Evolutionary conservation across 495 filamentous ascomycete species (phyloP).

Genomic region (Penicillium malachiteum): DNA sequence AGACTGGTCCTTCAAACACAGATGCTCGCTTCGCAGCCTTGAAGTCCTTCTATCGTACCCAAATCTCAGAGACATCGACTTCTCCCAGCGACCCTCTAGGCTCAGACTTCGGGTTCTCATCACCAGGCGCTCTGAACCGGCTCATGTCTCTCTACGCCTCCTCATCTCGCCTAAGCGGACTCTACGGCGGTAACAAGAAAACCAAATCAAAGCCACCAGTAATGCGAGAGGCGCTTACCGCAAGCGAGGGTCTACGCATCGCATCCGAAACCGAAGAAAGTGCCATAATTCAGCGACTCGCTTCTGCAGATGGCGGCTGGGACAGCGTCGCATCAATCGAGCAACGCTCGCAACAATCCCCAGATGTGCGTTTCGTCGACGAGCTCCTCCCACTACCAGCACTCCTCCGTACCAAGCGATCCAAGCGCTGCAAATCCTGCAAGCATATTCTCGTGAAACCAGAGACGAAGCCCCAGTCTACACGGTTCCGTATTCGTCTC

Average conservation of each 20-base stretch:
- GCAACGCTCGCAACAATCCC: slow-evolving; percentile 53
- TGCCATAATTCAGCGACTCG: slow-evolving; percentile 41
- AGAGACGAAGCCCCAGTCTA: slow-evolving; percentile 83
- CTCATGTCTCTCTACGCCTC: slow-evolving; percentile 91
- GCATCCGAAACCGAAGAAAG: slow-evolving; percentile 51
- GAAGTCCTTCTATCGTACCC: slow-evolving; percentile 69
- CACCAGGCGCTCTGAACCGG: slow-evolving; percentile 75
- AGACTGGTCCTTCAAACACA: slow-evolving; percentile 27
- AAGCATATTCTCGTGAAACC: slow-evolving; percentile 94
- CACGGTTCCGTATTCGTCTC: slow-evolving; percentile 83
- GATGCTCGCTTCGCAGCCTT: slow-evolving; percentile 51
- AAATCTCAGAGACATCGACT: slow-evolving; percentile 60
- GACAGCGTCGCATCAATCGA: slow-evolving; percentile 50
- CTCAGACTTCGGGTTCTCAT: slow-evolving; percentile 62
- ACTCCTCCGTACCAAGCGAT: slow-evolving; percentile 84
- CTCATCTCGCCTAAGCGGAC: slow-evolving; percentile 37
- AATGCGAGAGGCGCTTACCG: slow-evolving; percentile 75
- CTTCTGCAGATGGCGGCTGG: slow-evolving; percentile 50
- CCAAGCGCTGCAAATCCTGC: slow-evolving; percentile 88
- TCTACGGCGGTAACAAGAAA: slow-evolving; percentile 60
- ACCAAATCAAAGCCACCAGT: slow-evolving; percentile 61
- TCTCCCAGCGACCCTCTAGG: slow-evolving; percentile 51
- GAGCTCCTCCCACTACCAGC: slow-evolving; percentile 77
- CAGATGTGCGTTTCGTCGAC: slow-evolving; percentile 53
- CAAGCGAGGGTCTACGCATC: slow-evolving; percentile 66